phyloP scores from a whole-genome alignment of 495 filamentous ascomycete genomes.

The Mytilinidion resinicola region DNA sequence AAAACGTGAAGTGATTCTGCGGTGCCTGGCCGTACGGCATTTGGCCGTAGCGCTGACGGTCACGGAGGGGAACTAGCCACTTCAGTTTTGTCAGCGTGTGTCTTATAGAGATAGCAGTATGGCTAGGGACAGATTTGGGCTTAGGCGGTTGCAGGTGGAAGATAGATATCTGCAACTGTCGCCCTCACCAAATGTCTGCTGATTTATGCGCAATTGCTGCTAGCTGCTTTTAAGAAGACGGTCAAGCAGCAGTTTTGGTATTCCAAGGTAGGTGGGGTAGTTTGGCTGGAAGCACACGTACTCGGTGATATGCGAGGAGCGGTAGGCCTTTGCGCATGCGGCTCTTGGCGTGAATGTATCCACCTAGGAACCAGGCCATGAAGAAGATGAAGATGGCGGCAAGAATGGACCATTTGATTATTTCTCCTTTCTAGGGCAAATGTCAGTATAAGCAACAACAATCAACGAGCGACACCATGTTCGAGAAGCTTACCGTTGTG shows the following conservation, averaged over 20 bases:
- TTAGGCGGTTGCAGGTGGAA: too few species aligned
- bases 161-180: too few species aligned
- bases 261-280: too few species aligned
- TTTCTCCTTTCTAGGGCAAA: constrained; percentile 46
- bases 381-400: constrained; percentile 44
- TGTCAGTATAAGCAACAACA: constrained; percentile 1
- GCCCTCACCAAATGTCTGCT: too few species aligned
- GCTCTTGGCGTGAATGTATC: constrained; percentile 57
- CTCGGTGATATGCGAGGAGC: constrained; percentile 62
- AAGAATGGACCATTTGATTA: constrained; percentile 65
- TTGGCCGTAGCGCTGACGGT: constrained; percentile 44
- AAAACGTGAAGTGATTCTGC: constrained; percentile 40
- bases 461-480: background rate
- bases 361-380: constrained; percentile 52
- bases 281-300: constrained; percentile 28
- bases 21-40: constrained; percentile 36
- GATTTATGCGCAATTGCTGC: too few species aligned
- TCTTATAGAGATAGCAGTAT: background rate
- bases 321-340: constrained; percentile 54
- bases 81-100: constrained; percentile 26
- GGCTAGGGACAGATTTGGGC: too few species aligned
- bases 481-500: background rate
- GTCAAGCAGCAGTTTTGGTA: too few species aligned
- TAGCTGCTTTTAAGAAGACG: too few species aligned
- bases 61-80: constrained; percentile 56